Percentiles rank a stretch among this genome's conserved stretches.
phyloP scores from a whole-genome alignment of 23 red algal species.

The Cyanidioschyzon merolae region DNA sequence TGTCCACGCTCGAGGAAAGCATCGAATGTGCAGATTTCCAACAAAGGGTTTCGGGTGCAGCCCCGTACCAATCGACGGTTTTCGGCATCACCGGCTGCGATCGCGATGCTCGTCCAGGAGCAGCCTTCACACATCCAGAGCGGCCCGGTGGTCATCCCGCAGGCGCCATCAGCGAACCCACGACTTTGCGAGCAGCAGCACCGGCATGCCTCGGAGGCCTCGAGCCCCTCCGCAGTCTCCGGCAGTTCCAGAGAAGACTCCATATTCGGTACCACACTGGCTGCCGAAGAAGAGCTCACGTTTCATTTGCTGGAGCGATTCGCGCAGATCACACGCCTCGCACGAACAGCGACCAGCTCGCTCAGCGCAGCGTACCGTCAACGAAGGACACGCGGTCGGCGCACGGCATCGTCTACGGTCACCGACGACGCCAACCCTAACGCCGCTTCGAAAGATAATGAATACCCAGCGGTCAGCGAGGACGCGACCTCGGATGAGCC shows the following conservation, averaged over 20 bases:
- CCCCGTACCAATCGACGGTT: not conserved
- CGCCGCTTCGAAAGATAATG: too few species aligned
- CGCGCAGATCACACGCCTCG: conserved; percentile 4
- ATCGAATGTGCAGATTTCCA: not conserved
- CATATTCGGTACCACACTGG: not conserved
- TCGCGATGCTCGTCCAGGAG: not conserved
- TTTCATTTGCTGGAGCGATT: conserved; percentile 1
- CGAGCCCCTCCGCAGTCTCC: not conserved
- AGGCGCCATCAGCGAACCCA: not conserved
- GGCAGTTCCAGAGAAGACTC: not conserved
- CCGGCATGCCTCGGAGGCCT: not conserved
- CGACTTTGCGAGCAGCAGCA: not conserved
- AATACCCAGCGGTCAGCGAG: not conserved
- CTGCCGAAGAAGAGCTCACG: not conserved
- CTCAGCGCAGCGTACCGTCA: not conserved
- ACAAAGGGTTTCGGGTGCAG: not conserved
- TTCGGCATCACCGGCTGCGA: not conserved
- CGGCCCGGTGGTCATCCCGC: not conserved
- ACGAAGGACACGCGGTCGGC: not conserved
- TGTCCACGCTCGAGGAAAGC: too few species aligned
- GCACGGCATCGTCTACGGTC: not conserved
- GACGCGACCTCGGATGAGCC: not conserved
- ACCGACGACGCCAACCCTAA: not conserved
- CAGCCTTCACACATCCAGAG: not conserved
- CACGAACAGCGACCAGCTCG: not conserved